Conservation (phyloP, 768 basidiomycete species). For the Fibroporia radiculosa region DNA sequence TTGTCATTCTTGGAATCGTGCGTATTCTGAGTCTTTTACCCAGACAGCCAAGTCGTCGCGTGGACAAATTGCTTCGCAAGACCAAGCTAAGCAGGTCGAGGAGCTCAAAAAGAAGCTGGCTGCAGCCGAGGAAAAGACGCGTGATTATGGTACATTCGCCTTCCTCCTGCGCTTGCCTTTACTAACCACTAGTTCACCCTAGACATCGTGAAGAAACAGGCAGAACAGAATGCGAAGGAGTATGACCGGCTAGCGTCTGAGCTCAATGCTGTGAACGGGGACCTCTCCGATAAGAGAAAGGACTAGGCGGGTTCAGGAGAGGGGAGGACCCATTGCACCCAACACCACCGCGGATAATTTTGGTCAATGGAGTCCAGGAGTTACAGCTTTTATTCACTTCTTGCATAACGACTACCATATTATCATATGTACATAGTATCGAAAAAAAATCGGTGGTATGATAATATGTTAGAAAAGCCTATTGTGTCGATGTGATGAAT, state of each 20-base stretch:
- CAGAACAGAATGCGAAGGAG: conserved; percentile 66
- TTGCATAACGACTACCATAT: too few species aligned
- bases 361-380: too few species aligned
- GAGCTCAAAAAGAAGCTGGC: conserved; percentile 64
- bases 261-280: conserved; percentile 64
- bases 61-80: conserved; percentile 21
- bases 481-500: too few species aligned
- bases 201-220: conserved; percentile 83
- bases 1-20: background rate
- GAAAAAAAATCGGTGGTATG: too few species aligned
- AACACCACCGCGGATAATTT: too few species aligned
- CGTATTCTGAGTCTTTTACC: background rate
- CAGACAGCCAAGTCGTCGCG: conserved; percentile 30
- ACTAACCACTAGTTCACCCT: conserved; percentile 1
- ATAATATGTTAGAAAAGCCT: too few species aligned
- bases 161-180: background rate
- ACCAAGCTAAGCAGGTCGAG: conserved; percentile 49
- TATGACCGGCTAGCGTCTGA: conserved; percentile 78
- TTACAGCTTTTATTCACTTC: too few species aligned
- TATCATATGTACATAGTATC: too few species aligned
- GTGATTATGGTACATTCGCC: conserved; percentile 33
- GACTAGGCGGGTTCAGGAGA: too few species aligned
- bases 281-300: conserved; percentile 51
- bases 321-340: too few species aligned
- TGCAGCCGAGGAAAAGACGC: conserved; percentile 45